Evolutionary conservation across 768 basidiomycete genomes (phyloP).

Genomic region (Amanita polypyramis): DNA sequence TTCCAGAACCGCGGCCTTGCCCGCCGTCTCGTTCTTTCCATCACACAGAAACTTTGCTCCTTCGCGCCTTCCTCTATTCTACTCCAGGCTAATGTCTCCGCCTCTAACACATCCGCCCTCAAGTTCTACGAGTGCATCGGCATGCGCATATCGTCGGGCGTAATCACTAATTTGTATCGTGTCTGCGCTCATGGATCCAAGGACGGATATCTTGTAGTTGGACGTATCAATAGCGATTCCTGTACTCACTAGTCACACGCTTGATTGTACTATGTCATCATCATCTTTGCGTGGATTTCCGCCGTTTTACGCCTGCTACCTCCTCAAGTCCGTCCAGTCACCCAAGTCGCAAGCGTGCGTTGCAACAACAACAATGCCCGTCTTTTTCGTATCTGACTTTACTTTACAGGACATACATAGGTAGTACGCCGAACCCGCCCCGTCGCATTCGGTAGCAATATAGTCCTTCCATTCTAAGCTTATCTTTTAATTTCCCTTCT

Average conservation of each 20-base stretch:
- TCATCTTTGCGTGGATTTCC: slow-evolving; percentile 35
- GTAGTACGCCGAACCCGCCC: slow-evolving; percentile 60
- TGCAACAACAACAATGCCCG: slow-evolving; percentile 7
- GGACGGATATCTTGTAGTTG: slow-evolving; percentile 33
- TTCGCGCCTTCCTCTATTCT: slow-evolving; percentile 19
- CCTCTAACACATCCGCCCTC: slow-evolving; percentile 28
- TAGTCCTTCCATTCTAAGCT: not conserved
- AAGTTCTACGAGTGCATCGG: slow-evolving; percentile 36
- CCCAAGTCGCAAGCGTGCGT: slow-evolving; percentile 35
- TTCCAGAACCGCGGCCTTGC: slow-evolving; percentile 34
- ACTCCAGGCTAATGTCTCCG: slow-evolving; percentile 35
- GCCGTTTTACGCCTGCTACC: slow-evolving; percentile 75
- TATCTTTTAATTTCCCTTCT: not conserved
- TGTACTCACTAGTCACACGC: not conserved
- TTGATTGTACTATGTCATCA: slow-evolving; percentile 7
- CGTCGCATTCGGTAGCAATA: slow-evolving; percentile 44
- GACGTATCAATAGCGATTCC: slow-evolving; percentile 16
- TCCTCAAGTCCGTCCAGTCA: slow-evolving; percentile 57
- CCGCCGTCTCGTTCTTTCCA: slow-evolving; percentile 27
- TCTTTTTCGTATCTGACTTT: slow-evolving; percentile 1
- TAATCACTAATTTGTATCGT: slow-evolving; percentile 30
- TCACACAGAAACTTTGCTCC: slow-evolving; percentile 18
- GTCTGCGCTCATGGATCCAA: slow-evolving; percentile 23
- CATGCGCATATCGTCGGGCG: slow-evolving; percentile 21
- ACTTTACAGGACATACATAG: slow-evolving; percentile 58